Conservation (phyloP, 192 early-diverging fungal species). For the Mortierella claussenii region DNA sequence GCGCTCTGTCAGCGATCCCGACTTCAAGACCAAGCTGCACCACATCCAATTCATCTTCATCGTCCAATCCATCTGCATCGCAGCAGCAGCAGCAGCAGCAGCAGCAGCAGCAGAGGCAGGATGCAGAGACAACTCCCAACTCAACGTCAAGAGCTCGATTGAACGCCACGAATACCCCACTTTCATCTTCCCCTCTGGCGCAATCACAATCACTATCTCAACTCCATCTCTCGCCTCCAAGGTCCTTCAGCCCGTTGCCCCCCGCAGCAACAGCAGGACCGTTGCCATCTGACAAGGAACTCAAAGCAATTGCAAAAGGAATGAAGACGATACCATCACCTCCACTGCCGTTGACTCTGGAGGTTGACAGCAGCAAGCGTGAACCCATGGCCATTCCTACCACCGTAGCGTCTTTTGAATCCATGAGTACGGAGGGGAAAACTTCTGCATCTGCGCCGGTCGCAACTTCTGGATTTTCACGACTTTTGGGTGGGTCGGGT, state of each 20-base stretch:
- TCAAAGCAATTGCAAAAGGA: neutral
- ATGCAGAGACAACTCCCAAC: neutral
- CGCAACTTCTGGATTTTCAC: constrained; percentile 17
- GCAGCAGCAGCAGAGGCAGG: neutral
- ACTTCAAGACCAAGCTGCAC: neutral
- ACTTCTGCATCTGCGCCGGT: neutral
- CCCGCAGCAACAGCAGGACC: neutral
- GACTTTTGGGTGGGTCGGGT: constrained; percentile 15
- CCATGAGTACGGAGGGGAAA: neutral
- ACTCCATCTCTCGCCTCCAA: constrained; percentile 10
- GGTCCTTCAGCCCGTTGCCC: neutral
- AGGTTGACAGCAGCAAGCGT: too few species aligned
- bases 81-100: neutral
- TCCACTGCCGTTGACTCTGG: too few species aligned
- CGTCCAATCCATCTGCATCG: neutral
- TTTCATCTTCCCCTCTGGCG: constrained; percentile 16
- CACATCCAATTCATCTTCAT: neutral
- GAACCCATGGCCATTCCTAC: too few species aligned
- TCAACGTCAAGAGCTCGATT: neutral
- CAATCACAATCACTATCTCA: constrained; percentile 23
- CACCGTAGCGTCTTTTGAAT: neutral
- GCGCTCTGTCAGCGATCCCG: neutral
- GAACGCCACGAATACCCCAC: constrained; percentile 9
- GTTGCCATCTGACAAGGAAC: neutral
- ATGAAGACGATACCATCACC: too few species aligned